Evolutionary conservation across 345 rosid genomes (phyloP), one percentile per base, ranked within the genome.

Genomic region (Heritiera fomes): DNA sequence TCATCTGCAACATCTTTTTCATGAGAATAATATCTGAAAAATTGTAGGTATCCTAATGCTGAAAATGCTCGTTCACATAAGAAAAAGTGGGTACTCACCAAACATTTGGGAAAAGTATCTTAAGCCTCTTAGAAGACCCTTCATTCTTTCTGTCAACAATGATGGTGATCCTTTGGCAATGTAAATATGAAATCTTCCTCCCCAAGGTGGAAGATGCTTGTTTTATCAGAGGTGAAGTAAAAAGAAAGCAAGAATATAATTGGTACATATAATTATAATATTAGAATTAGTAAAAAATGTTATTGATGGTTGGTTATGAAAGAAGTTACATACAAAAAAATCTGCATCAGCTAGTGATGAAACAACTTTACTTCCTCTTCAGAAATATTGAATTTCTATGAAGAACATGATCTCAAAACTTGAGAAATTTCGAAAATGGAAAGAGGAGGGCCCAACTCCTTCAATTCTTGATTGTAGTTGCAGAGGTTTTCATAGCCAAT

Each of bases 81-180:
- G 11, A 32, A 30, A 32, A 32, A 56, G 9, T 10, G 28, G 38
- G 20, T 23, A 69, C 67, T 40, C 59, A 93, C 97, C 97, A 81
- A 91, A 93, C 28, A 91, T 90, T 52, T 91, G 88, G 80, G 90
- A 87, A 40, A 93, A 88, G 85, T 90, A 91, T 85, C 89, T 79
- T 1, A 93, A 86, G 41, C 97, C 94, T 83, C 84, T 93, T 55
- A 93, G 80, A 59, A 93, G 89, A 79, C 94, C 90, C 83, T 91
- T 93, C 95, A 93, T 87, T 84, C 85, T 91, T 73, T 82, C 80
- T 18, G 61, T 49, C 47, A 38, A 47, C 47, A 38, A 47, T 17
- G 20, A 23, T 20, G 67, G 7, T 8, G 52, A 74, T 56, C 32
- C 20, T 20, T 74, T 23, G 30, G 13, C 77, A 55, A 73, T 73